Conservation (phyloP, 306 rosid species). For the Vicia villosa region DNA sequence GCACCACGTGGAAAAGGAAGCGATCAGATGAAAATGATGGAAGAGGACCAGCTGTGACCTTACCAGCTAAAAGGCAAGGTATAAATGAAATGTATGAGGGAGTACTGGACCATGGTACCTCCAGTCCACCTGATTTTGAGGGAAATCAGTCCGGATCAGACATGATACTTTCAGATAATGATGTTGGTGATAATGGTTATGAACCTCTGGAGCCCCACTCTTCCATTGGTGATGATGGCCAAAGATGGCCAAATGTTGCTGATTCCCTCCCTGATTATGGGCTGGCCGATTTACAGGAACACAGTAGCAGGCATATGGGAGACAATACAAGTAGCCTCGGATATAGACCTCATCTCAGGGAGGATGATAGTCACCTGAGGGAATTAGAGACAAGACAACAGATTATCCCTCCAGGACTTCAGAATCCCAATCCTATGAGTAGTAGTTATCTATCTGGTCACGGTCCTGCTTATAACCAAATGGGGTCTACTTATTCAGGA, state of each 20-base stretch:
- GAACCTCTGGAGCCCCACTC: conserved; percentile 35
- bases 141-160: conserved; percentile 25
- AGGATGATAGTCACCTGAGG: conserved; percentile 41
- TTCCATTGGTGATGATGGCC: conserved; percentile 21
- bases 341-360: conserved; percentile 39
- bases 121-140: conserved; percentile 36
- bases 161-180: conserved; percentile 39
- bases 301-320: conserved; percentile 29
- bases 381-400: conserved; percentile 46
- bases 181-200: conserved; percentile 17
- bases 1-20: conserved; percentile 45
- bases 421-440: conserved; percentile 31
- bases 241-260: conserved; percentile 33
- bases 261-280: conserved; percentile 41
- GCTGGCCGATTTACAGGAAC: conserved; percentile 45
- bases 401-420: conserved; percentile 43
- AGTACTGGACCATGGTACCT: conserved; percentile 29
- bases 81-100: conserved; percentile 32
- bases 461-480: conserved; percentile 37
- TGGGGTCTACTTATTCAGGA: conserved; percentile 37
- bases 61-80: conserved; percentile 37
- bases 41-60: conserved; percentile 30
- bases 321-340: conserved; percentile 33
- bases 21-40: conserved; percentile 31
- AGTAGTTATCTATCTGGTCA: conserved; percentile 36